These are phyloP conservation scores for Annona cherimola DNA, from an alignment of 164 flowering plant species.

Conservation along the genomic window DNA sequence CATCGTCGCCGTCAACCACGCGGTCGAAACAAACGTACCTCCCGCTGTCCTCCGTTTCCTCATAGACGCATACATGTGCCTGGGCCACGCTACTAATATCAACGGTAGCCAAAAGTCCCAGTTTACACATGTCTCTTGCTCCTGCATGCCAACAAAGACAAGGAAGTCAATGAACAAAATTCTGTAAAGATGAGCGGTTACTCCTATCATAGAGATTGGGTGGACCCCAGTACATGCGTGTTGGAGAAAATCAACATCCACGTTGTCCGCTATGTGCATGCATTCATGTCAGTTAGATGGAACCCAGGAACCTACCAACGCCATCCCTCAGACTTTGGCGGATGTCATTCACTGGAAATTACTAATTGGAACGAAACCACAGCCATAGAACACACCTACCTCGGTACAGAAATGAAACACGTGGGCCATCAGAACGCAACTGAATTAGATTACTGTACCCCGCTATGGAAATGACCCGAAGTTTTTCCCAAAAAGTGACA, in stretches of 20 bases:
- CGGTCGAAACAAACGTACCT: conserved; percentile 64
- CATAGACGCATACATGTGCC: conserved; percentile 53
- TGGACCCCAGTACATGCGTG: too few relatives aligned
- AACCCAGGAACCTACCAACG: too few relatives aligned
- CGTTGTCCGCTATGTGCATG: too few relatives aligned
- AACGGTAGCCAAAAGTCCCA: conserved; percentile 54
- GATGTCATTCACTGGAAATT: too few relatives aligned
- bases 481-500: not conserved
- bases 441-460: not conserved
- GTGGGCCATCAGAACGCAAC: not conserved
- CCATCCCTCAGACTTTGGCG: too few relatives aligned
- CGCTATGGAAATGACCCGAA: not conserved
- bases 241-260: too few relatives aligned
- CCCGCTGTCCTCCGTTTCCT: conserved; percentile 53
- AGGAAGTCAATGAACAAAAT: too few relatives aligned
- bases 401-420: not conserved
- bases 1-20: conserved; percentile 31
- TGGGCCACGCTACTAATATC: conserved; percentile 49
- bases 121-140: conserved; percentile 46
- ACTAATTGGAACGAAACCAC: not conserved
- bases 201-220: too few relatives aligned
- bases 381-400: not conserved
- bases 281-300: too few relatives aligned
- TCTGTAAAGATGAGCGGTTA: too few relatives aligned
- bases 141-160: conserved; percentile 20